Evolutionary conservation across 805 yeast species (phyloP), one percentile per base, ranked within the genome.

Genomic region (Tetrapisispora arboricola): DNA sequence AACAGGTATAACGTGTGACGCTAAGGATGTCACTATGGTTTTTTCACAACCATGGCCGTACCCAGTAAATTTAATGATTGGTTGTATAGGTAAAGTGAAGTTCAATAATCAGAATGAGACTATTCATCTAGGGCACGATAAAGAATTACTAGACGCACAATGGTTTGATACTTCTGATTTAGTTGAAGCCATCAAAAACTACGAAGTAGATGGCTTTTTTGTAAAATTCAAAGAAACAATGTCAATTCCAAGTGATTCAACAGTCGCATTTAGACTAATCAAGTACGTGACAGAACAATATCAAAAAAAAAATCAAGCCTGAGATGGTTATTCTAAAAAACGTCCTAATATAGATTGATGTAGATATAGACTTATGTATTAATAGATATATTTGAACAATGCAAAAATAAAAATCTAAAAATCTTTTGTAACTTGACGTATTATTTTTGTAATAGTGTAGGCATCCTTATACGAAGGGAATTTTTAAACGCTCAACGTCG

Each of bases 31-130:
- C 22, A 62, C 69, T 39, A 71, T 90, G 40, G 63, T 80, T 18
- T 68, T 77, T 51, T 75, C 92, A 11, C 97, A 90, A 63, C 97
- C 98, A 3, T 90, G 98, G 98, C 98, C 98, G 15, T 90, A 79
- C 61, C 97, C 97, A 1, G 87, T 85, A 0, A 86, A 81, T 57
- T 63, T 90, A 51, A 90, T 90, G 97, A 73, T 90, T 49, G 97
- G 97, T 9, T 88, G 96, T 60, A 59, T 87, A 41, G 96, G 78
- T 1, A 61, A 73, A 26, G 92, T 85, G n/a, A 80, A 80, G 1
- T 73, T 77, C 54, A 74, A 81, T 48, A 83, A 82, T 2, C 58
- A 52, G 4, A 78, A 79, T 51, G 90, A 82, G 53, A 55, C 54
- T 9, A 79, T 88, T 47, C 67, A 79, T 53, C 66, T 86, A 39